Percentiles rank a stretch among this genome's conserved stretches.
These are phyloP conservation scores for Serendipita indica DNA, from an alignment of 768 basidiomycete species.

Conservation along the genomic window DNA sequence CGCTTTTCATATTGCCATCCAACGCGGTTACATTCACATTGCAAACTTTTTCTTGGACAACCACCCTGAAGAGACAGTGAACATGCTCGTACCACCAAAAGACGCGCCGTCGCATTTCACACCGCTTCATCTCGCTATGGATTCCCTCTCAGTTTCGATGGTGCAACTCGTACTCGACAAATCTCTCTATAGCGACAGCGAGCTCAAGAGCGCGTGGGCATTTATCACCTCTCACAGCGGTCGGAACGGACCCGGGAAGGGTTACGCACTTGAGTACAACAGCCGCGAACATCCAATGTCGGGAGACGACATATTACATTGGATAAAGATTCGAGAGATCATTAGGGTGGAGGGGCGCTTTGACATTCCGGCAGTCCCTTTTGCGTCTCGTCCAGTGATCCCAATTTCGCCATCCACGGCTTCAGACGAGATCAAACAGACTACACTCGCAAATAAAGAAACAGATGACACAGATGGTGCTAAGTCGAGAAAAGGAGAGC, in stretches of 20 bases:
- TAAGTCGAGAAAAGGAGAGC: no score
- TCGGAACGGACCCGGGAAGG: neutral
- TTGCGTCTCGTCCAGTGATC: neutral
- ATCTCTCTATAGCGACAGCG: conserved; percentile 33
- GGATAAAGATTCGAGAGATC: neutral
- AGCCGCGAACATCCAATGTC: neutral
- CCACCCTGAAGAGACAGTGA: conserved; percentile 36
- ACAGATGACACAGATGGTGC: no score
- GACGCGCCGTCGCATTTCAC: conserved; percentile 27
- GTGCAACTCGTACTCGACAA: conserved; percentile 51
- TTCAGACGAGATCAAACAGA: no score
- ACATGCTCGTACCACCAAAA: conserved; percentile 36
- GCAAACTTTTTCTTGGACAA: conserved; percentile 46
- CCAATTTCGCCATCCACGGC: neutral
- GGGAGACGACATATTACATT: neutral
- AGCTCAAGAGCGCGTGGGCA: conserved; percentile 38
- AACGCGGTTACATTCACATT: conserved; percentile 36
- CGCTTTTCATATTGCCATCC: conserved; percentile 51
- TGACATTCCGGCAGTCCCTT: neutral
- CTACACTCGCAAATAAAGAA: no score
- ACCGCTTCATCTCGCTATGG: conserved; percentile 32
- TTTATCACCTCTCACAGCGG: conserved; percentile 26
- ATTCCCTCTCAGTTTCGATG: conserved; percentile 46
- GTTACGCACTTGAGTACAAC: neutral
- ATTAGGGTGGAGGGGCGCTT: neutral